Percentiles rank a stretch among this genome's conserved stretches.
Evolutionary conservation across 163 green algal species (phyloP).

Genomic region (Trebouxia gelatinosa): DNA sequence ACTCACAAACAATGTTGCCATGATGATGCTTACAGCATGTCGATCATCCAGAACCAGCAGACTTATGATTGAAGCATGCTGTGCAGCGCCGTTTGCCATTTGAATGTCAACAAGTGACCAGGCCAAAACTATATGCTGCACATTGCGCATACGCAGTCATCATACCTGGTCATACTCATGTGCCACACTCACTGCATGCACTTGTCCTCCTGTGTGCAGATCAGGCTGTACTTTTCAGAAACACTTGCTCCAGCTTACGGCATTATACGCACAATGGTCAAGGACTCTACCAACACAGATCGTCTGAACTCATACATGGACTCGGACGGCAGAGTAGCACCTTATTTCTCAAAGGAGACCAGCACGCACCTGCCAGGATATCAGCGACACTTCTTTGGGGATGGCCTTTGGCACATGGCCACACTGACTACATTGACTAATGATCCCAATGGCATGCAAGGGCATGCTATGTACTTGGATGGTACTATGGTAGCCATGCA

Average conservation of each 20-base stretch:
- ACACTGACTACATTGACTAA: conserved; percentile 52
- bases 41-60: too few relatives aligned
- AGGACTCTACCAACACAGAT: conserved; percentile 41
- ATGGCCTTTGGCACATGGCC: conserved; percentile 74
- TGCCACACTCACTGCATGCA: background rate
- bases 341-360: background rate
- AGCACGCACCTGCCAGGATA: background rate
- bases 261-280: conserved; percentile 49
- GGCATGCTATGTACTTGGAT: conserved; percentile 51
- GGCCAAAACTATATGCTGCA: too few relatives aligned
- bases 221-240: conserved; percentile 60
- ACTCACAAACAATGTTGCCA: too few relatives aligned
- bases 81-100: too few relatives aligned
- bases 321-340: conserved; percentile 38
- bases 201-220: conserved; percentile 35
- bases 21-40: too few relatives aligned
- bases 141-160: too few relatives aligned
- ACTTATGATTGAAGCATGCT: too few relatives aligned
- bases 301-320: conserved; percentile 39
- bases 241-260: conserved; percentile 43
- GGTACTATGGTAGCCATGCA: conserved; percentile 12
- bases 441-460: background rate
- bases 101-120: too few relatives aligned
- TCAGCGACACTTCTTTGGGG: conserved; percentile 15
- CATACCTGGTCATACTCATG: too few relatives aligned